Conservation (phyloP, 352 stramenopile genomes). For the Pilasporangium apinafurcum region DNA sequence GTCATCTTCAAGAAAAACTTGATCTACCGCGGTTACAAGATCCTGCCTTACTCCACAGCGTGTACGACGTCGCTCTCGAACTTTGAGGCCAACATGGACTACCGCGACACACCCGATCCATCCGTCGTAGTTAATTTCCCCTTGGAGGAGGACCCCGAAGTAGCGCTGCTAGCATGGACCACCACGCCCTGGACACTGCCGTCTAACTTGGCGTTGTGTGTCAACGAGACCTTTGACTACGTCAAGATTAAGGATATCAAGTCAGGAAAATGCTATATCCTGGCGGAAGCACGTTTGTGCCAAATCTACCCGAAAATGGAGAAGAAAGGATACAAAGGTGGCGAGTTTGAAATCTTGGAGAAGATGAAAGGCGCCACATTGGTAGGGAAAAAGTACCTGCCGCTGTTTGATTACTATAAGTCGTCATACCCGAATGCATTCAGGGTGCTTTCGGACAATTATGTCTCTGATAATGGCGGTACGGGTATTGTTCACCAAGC, state of each 20-base stretch:
- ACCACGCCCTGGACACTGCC: conserved; percentile 99
- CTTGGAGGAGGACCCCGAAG: conserved; percentile 79
- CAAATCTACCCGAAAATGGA: conserved; percentile 97
- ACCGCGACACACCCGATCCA: conserved; percentile 98
- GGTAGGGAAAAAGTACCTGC: conserved; percentile 95
- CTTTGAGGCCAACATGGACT: conserved; percentile 99
- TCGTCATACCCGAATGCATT: conserved; percentile 88
- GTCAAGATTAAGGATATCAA: conserved; percentile 96
- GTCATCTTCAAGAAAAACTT: conserved; percentile 98
- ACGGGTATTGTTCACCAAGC: conserved; percentile 98
- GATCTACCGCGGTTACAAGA: conserved; percentile 99
- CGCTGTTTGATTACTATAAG: conserved; percentile 98
- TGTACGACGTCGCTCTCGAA: conserved; percentile 98
- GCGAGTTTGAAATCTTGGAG: conserved; percentile 89
- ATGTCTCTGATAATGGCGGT: conserved; percentile 96
- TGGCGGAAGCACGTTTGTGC: conserved; percentile 89
- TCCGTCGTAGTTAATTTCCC: conserved; percentile 97
- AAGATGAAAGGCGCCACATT: conserved; percentile 90
- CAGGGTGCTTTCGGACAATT: conserved; percentile 95
- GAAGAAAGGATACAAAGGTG: conserved; percentile 96
- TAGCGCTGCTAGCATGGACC: conserved; percentile 96
- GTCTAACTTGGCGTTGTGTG: conserved; percentile 97
- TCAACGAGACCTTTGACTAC: conserved; percentile 96
- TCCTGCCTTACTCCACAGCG: conserved; percentile 98
- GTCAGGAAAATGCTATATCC: conserved; percentile 89